phyloP scores from a whole-genome alignment of 2,329 filamentous ascomycete species.

The Rutstroemia sydowiana region DNA sequence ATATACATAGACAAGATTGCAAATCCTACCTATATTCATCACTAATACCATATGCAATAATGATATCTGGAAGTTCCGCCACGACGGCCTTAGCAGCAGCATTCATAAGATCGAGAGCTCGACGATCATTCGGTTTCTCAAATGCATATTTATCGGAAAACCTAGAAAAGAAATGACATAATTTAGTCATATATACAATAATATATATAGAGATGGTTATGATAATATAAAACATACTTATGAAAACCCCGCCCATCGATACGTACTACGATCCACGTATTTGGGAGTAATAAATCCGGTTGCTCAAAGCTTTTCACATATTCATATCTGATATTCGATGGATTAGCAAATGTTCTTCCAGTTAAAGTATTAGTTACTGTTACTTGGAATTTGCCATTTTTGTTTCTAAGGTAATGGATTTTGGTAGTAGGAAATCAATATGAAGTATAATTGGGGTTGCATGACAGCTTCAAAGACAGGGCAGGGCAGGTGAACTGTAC shows the following conservation, averaged over 20 bases:
- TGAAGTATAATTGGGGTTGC: neutral
- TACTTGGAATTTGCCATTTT: conserved; percentile 29
- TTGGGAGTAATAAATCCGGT: conserved; percentile 69
- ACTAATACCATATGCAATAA: conserved; percentile 85
- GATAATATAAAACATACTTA: conserved; percentile 50
- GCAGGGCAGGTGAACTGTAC: too few relatives aligned
- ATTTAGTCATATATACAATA: neutral
- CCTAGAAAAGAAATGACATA: conserved; percentile 36
- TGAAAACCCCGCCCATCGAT: conserved; percentile 93
- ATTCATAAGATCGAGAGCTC: conserved; percentile 92
- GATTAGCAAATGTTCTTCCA: neutral
- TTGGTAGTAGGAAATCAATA: neutral
- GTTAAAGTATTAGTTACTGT: neutral
- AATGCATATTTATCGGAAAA: conserved; percentile 79
- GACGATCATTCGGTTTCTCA: conserved; percentile 83
- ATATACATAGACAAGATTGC: neutral
- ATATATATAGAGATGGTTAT: neutral
- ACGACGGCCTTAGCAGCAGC: conserved; percentile 79
- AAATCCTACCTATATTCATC: conserved; percentile 72
- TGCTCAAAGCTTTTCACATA: conserved; percentile 91
- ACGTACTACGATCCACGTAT: conserved; percentile 92
- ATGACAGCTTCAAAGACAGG: neutral
- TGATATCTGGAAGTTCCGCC: conserved; percentile 74
- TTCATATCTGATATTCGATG: conserved; percentile 59
- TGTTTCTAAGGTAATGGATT: neutral